A percentile compares a stretch with the other conserved stretches of the same genome.
phyloP scores from a whole-genome alignment of 2,329 filamentous ascomycete species.

The Fusarium subglutinans region DNA sequence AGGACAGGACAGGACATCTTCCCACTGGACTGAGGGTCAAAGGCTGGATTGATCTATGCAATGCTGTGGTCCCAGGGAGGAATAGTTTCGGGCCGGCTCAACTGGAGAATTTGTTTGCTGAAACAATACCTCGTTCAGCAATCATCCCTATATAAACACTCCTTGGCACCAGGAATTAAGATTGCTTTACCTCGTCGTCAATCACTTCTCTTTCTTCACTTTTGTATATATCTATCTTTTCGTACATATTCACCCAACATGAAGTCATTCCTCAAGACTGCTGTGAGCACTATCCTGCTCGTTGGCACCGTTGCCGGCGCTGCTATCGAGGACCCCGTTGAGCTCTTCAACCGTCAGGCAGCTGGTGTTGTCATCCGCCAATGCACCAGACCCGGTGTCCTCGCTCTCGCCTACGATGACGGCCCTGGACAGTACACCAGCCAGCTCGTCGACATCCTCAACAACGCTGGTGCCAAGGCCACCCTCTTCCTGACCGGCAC shows the following conservation, averaged over 20 bases:
- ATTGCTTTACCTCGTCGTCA: not conserved
- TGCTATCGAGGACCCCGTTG: slow-evolving; percentile 49
- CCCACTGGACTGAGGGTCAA: not conserved
- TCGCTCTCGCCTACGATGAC: slow-evolving; percentile 65
- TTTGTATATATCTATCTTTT: not conserved
- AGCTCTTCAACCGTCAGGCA: slow-evolving; percentile 50
- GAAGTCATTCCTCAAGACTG: slow-evolving; percentile 14
- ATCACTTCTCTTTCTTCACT: not conserved
- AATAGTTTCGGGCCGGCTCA: not conserved
- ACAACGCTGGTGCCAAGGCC: slow-evolving; percentile 58
- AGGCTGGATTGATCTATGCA: not conserved
- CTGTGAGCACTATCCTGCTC: slow-evolving; percentile 28
- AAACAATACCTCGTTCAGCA: not conserved
- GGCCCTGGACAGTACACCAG: slow-evolving; percentile 61
- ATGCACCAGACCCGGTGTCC: slow-evolving; percentile 54
- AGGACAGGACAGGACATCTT: not conserved
- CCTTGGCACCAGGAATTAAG: not conserved
- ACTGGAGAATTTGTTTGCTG: not conserved
- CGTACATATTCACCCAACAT: slow-evolving; percentile 11
- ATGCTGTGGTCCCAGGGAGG: not conserved
- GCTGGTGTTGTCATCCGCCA: slow-evolving; percentile 56
- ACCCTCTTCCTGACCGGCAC: slow-evolving; percentile 65
- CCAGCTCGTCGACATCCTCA: slow-evolving; percentile 60
- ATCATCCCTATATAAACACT: slow-evolving; percentile 10
- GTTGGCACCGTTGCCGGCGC: slow-evolving; percentile 43